Base-by-base conservation (phyloP, 768 basidiomycete genomes). In the Termitomyces sp. region DNA sequence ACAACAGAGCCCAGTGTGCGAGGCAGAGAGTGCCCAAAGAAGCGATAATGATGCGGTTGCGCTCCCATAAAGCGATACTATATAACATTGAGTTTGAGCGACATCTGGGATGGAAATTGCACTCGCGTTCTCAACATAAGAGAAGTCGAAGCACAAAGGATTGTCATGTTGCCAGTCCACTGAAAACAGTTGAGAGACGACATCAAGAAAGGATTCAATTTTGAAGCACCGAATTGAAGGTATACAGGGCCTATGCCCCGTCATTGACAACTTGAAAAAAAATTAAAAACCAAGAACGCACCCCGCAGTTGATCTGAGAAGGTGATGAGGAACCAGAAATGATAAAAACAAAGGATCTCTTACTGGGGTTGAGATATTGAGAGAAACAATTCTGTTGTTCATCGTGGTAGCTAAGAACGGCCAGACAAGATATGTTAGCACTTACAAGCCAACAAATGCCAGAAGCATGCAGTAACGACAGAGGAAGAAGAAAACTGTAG, bases 391-490 rank as follows among this genome's bases (percentile, higher is more conserved):
- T 63, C 88, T 89, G 59, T 25, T 34, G n/a, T 6, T 36, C 3
- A 51, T 17, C 47, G 46, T 56, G 37, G 34, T 43, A n/a, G 48
- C 60, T 34, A n/a, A n/a, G 29, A 38, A 15, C 5, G 59, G 40
- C 14, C 46, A 29, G 34, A 38, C 38, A 46, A 51, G 47, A 36
- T 32, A 46, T 10, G 31, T 50, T 43, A 43, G 36, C 2, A 73
- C 84, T 73, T 68, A 87, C 87, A 90, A 64, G 60, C 88, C 87
- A 64, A 86, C 70, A 66, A 89, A 78, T 4, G 87, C 81, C 60
- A 83, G 76, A n/a, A 90, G 67, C 78, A 89, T 84, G 71, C 85
- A 87, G 70, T 90, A 90, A 62, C 88, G 84, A 69, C 84, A 86
- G 31, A 87, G 73, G 69, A 91, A 88, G 69, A 87, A 87, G 62